Evolutionary conservation across 805 yeast species (phyloP).

Genomic region (Ogataea neopini): DNA sequence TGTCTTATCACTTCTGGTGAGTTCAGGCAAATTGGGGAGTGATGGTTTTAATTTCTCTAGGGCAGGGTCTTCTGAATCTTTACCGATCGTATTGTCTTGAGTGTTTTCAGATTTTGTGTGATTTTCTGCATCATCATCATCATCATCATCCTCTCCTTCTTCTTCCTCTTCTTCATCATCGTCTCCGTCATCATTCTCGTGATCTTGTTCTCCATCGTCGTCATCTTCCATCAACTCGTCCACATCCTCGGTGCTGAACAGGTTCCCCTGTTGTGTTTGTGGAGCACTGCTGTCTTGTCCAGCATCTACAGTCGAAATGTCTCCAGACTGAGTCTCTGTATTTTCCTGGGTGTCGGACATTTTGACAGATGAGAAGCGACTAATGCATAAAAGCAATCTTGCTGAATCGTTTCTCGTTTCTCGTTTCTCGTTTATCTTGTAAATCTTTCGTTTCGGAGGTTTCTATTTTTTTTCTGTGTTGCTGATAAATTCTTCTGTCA

Average conservation of each 20-base stretch:
- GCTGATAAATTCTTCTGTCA: not conserved
- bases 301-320: not conserved
- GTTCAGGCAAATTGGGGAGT: constrained; percentile 60
- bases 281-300: not conserved
- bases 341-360: constrained; percentile 5
- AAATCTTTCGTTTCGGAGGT: constrained; percentile 1
- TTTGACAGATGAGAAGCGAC: not conserved
- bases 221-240: constrained; percentile 32
- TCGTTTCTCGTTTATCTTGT: not conserved
- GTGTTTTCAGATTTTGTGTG: not conserved
- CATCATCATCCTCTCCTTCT: constrained; percentile 7
- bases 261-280: constrained; percentile 13
- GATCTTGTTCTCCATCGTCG: constrained; percentile 31
- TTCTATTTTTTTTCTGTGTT: not conserved
- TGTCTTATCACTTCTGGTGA: constrained; percentile 77
- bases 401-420: not conserved
- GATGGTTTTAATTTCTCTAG: constrained; percentile 28
- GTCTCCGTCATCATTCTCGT: constrained; percentile 12
- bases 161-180: constrained; percentile 14
- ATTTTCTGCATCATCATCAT: not conserved
- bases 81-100: not conserved
- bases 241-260: constrained; percentile 24
- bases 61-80: constrained; percentile 23
- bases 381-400: not conserved
- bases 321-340: not conserved